Conservation (phyloP, 2,329 filamentous ascomycete species). For the Saccharata proteae region DNA sequence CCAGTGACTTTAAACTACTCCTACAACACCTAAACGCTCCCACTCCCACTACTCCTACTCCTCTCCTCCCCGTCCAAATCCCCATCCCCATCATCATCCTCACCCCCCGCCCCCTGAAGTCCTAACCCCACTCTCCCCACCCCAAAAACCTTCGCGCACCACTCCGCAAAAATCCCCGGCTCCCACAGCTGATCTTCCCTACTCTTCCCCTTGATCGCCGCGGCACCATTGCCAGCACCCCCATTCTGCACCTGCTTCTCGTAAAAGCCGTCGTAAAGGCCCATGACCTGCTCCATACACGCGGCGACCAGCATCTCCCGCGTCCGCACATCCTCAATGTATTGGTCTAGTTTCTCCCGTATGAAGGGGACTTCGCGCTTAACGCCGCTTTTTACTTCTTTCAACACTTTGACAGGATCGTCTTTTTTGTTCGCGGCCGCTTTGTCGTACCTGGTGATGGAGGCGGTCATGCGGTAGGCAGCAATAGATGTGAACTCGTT, state of each 20-base stretch:
- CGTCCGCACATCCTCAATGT: slow-evolving; percentile 52
- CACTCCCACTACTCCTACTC: slow-evolving; percentile 14
- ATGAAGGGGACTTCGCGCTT: slow-evolving; percentile 46
- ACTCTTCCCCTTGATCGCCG: slow-evolving; percentile 44
- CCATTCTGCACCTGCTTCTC: slow-evolving; percentile 23
- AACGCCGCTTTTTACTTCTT: slow-evolving; percentile 36
- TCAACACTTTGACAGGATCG: slow-evolving; percentile 13
- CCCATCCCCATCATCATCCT: slow-evolving; percentile 18
- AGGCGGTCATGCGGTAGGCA: slow-evolving; percentile 43
- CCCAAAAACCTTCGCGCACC: slow-evolving; percentile 47
- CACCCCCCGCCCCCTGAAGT: slow-evolving; percentile 11
- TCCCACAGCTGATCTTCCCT: slow-evolving; percentile 53
- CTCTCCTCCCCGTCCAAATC: slow-evolving; percentile 7
- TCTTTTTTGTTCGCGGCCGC: slow-evolving; percentile 10
- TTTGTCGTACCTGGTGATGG: slow-evolving; percentile 22
- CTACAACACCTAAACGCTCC: no score
- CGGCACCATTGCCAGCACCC: slow-evolving; percentile 13
- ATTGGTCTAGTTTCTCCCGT: slow-evolving; percentile 46
- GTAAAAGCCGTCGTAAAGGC: slow-evolving; percentile 49
- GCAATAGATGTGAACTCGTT: slow-evolving; percentile 53
- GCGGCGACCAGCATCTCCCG: slow-evolving; percentile 54
- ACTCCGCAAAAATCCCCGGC: slow-evolving; percentile 51
- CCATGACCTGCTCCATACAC: slow-evolving; percentile 50
- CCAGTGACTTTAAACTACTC: no score
- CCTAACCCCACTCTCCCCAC: slow-evolving; percentile 34